Conservation (phyloP, 116 monocot species). For the Cymodocea nodosa region DNA sequence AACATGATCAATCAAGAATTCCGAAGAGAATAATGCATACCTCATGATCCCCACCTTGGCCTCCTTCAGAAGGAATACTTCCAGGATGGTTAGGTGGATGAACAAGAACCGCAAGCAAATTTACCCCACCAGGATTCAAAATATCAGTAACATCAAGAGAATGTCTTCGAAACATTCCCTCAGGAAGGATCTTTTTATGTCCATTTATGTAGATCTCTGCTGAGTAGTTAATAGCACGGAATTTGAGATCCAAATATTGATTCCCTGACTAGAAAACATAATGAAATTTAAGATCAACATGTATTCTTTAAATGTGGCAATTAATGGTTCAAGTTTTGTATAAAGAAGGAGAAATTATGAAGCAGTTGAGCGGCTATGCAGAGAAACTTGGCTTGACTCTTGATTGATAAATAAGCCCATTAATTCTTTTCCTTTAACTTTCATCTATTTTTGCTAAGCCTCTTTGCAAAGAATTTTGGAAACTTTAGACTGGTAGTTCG, state of each 20-base stretch:
- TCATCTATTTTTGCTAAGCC: too few relatives aligned
- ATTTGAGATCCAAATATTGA: slow-evolving; percentile 76
- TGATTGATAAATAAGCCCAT: too few relatives aligned
- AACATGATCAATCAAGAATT: not conserved
- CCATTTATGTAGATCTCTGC: slow-evolving; percentile 90
- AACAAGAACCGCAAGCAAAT: slow-evolving; percentile 89
- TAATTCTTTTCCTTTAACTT: too few relatives aligned
- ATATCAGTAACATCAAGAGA: slow-evolving; percentile 83
- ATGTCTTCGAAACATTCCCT: slow-evolving; percentile 96
- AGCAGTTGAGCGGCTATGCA: too few relatives aligned
- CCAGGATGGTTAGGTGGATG: slow-evolving; percentile 99
- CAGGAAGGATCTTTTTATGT: slow-evolving; percentile 59
- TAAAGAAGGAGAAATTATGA: too few relatives aligned
- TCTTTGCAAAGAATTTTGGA: too few relatives aligned
- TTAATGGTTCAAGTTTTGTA: not conserved
- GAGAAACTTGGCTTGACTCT: too few relatives aligned
- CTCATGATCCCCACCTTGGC: slow-evolving; percentile 99
- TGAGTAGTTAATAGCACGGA: slow-evolving; percentile 96
- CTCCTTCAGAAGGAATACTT: slow-evolving; percentile 71
- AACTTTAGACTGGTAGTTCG: too few relatives aligned
- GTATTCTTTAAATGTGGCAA: not conserved
- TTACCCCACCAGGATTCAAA: slow-evolving; percentile 59
- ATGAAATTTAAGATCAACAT: not conserved
- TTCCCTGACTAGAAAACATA: slow-evolving; percentile 34
- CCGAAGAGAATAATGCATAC: slow-evolving; percentile 19